Conservation (phyloP, 2,329 filamentous ascomycete genomes). For the Aspergillus sp. region DNA sequence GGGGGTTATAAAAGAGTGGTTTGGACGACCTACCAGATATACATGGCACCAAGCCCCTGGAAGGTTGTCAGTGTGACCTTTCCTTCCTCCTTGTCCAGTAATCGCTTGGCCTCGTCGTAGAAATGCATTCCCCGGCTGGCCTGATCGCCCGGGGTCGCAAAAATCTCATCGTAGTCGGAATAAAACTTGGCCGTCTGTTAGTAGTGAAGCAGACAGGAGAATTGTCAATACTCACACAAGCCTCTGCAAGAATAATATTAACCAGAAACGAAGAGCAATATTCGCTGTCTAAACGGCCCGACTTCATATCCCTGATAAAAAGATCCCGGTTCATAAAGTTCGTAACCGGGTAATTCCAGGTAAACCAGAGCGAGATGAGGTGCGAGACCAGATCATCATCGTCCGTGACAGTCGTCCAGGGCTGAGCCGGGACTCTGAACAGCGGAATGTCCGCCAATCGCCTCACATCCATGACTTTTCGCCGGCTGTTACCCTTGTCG, state of each 20-base stretch:
- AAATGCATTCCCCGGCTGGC: conserved; percentile 18
- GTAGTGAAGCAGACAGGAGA: background rate
- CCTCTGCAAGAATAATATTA: conserved; percentile 22
- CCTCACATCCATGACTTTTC: conserved; percentile 9
- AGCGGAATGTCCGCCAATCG: conserved; percentile 9
- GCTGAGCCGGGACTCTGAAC: conserved; percentile 14
- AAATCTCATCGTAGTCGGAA: conserved; percentile 16
- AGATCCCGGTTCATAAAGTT: conserved; percentile 21
- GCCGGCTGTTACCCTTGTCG: background rate
- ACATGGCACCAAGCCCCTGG: conserved; percentile 18
- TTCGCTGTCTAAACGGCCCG: conserved; percentile 12
- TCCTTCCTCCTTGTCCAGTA: conserved; percentile 18
- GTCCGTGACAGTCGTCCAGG: conserved; percentile 28
- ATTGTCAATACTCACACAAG: conserved; percentile 10
- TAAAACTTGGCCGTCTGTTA: conserved; percentile 2
- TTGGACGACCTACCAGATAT: conserved; percentile 11
- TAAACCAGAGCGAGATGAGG: conserved; percentile 19
- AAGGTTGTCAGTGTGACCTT: conserved; percentile 16
- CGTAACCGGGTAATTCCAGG: conserved; percentile 17
- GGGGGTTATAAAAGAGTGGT: background rate
- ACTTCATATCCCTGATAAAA: conserved; percentile 26
- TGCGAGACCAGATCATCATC: conserved; percentile 27
- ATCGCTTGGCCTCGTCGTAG: conserved; percentile 19
- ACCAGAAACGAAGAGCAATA: conserved; percentile 28
- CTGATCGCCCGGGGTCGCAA: conserved; percentile 8